phyloP scores from a whole-genome alignment of 129 eudicot genomes.

The Arctium lappa region DNA sequence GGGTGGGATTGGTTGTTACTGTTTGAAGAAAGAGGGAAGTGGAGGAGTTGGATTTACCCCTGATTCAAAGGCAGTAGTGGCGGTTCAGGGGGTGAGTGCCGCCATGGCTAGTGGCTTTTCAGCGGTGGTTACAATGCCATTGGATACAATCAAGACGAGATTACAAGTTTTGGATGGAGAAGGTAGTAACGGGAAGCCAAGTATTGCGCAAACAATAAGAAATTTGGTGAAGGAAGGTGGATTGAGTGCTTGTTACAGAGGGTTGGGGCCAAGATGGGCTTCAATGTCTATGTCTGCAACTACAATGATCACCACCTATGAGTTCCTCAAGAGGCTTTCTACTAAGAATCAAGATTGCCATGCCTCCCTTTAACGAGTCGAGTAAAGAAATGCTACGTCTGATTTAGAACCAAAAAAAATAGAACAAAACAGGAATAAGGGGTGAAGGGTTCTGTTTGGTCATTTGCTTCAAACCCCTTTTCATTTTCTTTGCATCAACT shows the following conservation, averaged over 20 bases:
- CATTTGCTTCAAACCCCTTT: neutral
- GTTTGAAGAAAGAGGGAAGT: conserved; percentile 41
- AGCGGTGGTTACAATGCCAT: conserved; percentile 80
- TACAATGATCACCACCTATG: conserved; percentile 90
- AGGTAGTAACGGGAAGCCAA: conserved; percentile 44
- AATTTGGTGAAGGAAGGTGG: conserved; percentile 86
- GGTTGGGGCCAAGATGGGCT: conserved; percentile 92
- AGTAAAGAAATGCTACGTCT: conserved; percentile 16
- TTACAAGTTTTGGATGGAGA: conserved; percentile 78
- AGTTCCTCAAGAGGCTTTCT: conserved; percentile 77
- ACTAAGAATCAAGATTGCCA: conserved; percentile 51
- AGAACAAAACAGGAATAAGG: conserved; percentile 12
- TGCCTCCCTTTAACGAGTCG: conserved; percentile 19
- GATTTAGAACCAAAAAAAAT: neutral
- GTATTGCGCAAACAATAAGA: conserved; percentile 48
- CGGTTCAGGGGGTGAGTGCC: conserved; percentile 75
- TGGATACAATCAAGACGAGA: conserved; percentile 85
- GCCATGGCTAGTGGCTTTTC: conserved; percentile 90
- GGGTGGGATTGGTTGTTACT: conserved; percentile 54
- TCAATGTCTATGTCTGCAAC: conserved; percentile 90
- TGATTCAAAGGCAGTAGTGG: conserved; percentile 54
- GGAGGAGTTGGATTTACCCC: conserved; percentile 49
- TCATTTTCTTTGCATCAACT: neutral
- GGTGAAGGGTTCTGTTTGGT: conserved; percentile 14
- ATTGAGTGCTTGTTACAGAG: conserved; percentile 83